Base-by-base conservation (phyloP, 805 yeast genomes). In the Nakazawaea peltata region DNA sequence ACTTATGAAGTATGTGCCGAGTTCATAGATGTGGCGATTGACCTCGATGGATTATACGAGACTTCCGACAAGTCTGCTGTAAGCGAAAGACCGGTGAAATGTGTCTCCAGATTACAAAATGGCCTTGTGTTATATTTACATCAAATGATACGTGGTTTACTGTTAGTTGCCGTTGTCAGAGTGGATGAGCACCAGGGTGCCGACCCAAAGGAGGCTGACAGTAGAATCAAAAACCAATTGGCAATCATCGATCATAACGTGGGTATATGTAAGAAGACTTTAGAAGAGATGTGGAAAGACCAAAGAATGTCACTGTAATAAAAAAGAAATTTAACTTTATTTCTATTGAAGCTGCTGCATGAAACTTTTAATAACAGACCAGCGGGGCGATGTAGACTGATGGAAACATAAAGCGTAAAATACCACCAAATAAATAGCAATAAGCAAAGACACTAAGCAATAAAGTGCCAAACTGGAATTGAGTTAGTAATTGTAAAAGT, bases 1-100 rank as follows among this genome's bases (percentile, higher is more conserved):
- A 84, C 94, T 0, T 92, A 92, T 54, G 97, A 92, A 54, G 94
- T 90, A 2, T 92, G 97, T 57, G 94, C 97, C 0, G 97, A 92
- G 51, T 92, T 92, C 51, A 90, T 92, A 30, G 97, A 92, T 55
- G 92, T 90, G 12, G 80, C 95, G 3, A 80, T 87, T 18, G 97
- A 92, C 51, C 61, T 92, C 44, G 88, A 85, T 47, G 82, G 81
- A 33, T 54, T 82, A 29, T 81, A 82, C 45, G 71, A 71, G 32
- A 41, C 44, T 26, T 12, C 33, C 7, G 22, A 17, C 16, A 29
- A 29, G 21, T 4, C 19, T 2, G 10, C 19, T 12, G 12, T n/a
- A 7, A 32, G 14, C 18, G 33, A 37, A 4, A 48, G 44, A 33
- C 58, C 61, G 8, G 45, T 55, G 4, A 50, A 74, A 51, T 81